phyloP scores from a whole-genome alignment of 1,284 basidiomycete genomes.

The Cryptococcus neoformans region DNA sequence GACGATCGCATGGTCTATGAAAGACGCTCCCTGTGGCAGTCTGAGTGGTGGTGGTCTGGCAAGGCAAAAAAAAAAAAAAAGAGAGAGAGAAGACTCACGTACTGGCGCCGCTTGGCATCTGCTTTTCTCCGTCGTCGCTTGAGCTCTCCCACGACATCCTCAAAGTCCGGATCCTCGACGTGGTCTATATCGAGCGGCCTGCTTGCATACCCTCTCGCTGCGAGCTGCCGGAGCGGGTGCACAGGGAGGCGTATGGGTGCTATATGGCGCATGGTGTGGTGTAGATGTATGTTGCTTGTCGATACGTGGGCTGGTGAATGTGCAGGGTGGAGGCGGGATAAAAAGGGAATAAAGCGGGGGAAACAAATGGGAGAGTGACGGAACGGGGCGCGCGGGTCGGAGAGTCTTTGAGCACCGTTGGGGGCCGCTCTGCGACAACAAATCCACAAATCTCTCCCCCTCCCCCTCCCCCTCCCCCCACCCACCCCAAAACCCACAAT shows the following conservation, averaged over 20 bases:
- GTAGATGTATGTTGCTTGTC: neutral
- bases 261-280: too few relatives aligned
- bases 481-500: conserved; percentile 13
- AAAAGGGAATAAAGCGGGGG: conserved; percentile 6
- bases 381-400: neutral
- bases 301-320: neutral
- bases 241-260: too few relatives aligned
- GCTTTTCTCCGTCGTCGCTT: conserved; percentile 37
- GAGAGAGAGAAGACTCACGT: conserved; percentile 21
- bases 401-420: neutral
- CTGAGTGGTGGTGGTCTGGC: too few relatives aligned
- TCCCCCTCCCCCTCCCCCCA: neutral
- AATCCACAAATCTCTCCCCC: neutral
- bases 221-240: too few relatives aligned
- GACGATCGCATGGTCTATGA: conserved; percentile 75
- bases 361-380: neutral
- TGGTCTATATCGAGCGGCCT: too few relatives aligned
- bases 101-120: conserved; percentile 42
- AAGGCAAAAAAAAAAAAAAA: neutral
- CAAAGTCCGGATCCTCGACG: conserved; percentile 16
- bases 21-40: conserved; percentile 62
- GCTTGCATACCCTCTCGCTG: too few relatives aligned
- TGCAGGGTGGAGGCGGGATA: conserved; percentile 6
- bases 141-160: conserved; percentile 33
- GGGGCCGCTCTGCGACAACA: neutral